Evolutionary conservation across 495 filamentous ascomycete species (phyloP), one percentile per base, ranked within the genome.

Genomic region (Aspergillus biplanus): DNA sequence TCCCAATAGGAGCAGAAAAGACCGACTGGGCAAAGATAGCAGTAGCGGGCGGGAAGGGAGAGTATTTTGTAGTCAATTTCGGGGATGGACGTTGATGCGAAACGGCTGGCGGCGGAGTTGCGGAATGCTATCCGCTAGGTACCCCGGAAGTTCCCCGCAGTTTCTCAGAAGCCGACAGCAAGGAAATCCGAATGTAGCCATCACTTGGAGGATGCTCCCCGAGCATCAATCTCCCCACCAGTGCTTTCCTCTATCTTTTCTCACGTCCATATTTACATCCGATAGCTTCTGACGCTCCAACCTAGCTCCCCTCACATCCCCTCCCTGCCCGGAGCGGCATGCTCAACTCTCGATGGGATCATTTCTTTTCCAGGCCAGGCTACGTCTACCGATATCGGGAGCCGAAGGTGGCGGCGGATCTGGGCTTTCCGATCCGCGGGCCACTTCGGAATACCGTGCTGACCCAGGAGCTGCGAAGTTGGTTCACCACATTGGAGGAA

Each of bases 121-220:
- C 61, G 61, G 61, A 63, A 63, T 57, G 2, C 15, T 35, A 52
- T 57, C 61, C 61, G 61, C 53, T 52, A n/a, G n/a, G n/a, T n/a
- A 56, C 54, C 61, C 61, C 53, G 46, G 61, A 63, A 57, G 31
- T 63, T 63, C 61, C 61, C 61, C 61, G 42, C 61, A 63, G 32
- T 55, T 34, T 34, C 27, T 55, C 15, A 18, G 9, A 44, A 12
- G 11, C 11, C 39, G 39, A 44, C 39, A 13, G 39, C 11, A 44
- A 2, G 39, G 11, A 44, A 44, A 27, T 27, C 21, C 21, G 21
- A 27, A 27, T 27, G 21, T 27, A 27, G 21, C 21, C 21, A 27
- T 27, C 21, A 27, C 21, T 27, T 27, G 21, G 21, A 27, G 21
- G 21, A 27, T 27, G 21, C 21, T 1, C 21, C 21, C 21, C 21